Evolutionary conservation across 2,329 filamentous ascomycete genomes (phyloP).

Genomic region (Capronia coronata): DNA sequence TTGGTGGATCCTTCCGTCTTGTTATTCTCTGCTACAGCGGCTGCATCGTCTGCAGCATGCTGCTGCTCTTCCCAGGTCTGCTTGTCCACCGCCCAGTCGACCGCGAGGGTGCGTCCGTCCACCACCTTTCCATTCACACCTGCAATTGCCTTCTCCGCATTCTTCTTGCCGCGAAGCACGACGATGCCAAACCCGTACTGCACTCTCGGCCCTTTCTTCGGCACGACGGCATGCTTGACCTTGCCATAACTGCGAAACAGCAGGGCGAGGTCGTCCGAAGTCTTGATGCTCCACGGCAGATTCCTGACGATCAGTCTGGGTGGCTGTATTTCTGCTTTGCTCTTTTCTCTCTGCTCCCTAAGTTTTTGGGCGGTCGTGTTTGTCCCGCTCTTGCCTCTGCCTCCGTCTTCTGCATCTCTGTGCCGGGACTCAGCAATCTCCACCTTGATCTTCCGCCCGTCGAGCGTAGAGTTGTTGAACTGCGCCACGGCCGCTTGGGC

Average conservation of each 20-base stretch:
- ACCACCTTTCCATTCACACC: conserved; percentile 83
- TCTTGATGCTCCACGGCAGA: conserved; percentile 91
- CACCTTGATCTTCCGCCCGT: conserved; percentile 74
- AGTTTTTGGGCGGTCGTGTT: conserved; percentile 35
- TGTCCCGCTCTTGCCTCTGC: conserved; percentile 35
- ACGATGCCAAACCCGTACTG: conserved; percentile 91
- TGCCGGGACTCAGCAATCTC: conserved; percentile 84
- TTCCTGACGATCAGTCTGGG: conserved; percentile 86
- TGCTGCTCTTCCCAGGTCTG: conserved; percentile 67
- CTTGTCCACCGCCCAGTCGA: conserved; percentile 96
- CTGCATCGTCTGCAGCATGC: conserved; percentile 35
- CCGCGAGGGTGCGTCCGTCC: conserved; percentile 79
- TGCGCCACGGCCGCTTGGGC: conserved; percentile 73
- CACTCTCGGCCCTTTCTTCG: conserved; percentile 55
- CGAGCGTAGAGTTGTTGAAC: conserved; percentile 68
- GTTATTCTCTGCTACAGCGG: conserved; percentile 33
- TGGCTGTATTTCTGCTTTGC: conserved; percentile 54
- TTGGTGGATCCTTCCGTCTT: conserved; percentile 24
- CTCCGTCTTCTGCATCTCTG: conserved; percentile 52
- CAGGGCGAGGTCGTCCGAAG: conserved; percentile 67
- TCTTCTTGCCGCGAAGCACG: conserved; percentile 76
- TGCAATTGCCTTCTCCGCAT: conserved; percentile 81
- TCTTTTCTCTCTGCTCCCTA: conserved; percentile 48
- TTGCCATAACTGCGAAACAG: conserved; percentile 87
- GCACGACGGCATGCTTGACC: conserved; percentile 78